phyloP scores from a whole-genome alignment of 1,139 yeast species.

The Candida labiduridarum region DNA sequence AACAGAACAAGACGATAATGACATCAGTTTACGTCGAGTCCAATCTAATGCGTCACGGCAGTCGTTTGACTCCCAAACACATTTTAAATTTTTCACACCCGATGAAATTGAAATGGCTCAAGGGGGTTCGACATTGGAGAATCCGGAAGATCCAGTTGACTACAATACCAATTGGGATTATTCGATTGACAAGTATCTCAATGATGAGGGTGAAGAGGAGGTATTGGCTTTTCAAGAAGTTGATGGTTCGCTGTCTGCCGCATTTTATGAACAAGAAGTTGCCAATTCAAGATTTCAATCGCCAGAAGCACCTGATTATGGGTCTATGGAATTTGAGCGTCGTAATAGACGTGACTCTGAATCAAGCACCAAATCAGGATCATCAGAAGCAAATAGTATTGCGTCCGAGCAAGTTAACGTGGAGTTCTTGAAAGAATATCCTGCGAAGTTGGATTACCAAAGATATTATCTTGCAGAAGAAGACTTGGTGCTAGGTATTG shows the following conservation, averaged over 20 bases:
- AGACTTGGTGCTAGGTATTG: slow-evolving; percentile 90
- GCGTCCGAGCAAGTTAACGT: slow-evolving; percentile 29
- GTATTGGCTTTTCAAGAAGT: not conserved
- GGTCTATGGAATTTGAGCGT: slow-evolving; percentile 38
- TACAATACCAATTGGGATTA: slow-evolving; percentile 74
- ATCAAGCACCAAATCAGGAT: slow-evolving; percentile 25
- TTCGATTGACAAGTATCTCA: slow-evolving; percentile 51
- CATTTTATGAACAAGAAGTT: slow-evolving; percentile 8
- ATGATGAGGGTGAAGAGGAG: slow-evolving; percentile 16
- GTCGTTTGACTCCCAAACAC: slow-evolving; percentile 38
- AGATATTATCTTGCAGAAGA: slow-evolving; percentile 93
- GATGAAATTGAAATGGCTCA: slow-evolving; percentile 86
- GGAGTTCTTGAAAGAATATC: slow-evolving; percentile 43
- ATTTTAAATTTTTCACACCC: slow-evolving; percentile 77
- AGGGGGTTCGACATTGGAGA: slow-evolving; percentile 81
- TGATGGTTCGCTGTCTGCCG: not conserved
- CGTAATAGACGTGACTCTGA: slow-evolving; percentile 33
- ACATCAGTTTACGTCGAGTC: slow-evolving; percentile 29
- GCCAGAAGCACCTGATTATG: slow-evolving; percentile 31
- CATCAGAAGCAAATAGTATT: slow-evolving; percentile 17
- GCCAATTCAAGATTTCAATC: slow-evolving; percentile 12
- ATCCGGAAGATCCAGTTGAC: slow-evolving; percentile 54
- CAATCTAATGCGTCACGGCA: slow-evolving; percentile 30
- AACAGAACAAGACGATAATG: slow-evolving; percentile 22
- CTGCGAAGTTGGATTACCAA: slow-evolving; percentile 57